Base-by-base conservation (phyloP, 2,329 filamentous ascomycete genomes). In the Xylaria sp. region DNA sequence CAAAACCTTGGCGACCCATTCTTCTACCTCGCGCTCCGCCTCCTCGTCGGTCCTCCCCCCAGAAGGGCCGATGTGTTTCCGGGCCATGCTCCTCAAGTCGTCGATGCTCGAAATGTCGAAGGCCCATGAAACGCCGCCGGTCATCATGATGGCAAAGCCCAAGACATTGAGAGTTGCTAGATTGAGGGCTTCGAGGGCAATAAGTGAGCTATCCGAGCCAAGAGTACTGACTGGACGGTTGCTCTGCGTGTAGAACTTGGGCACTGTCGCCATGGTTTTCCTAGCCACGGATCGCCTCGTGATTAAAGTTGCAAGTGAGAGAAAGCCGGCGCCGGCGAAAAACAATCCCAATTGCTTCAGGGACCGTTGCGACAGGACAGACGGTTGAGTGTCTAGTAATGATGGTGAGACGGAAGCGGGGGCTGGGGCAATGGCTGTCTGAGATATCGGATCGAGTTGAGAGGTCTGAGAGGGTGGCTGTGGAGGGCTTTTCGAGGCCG, bases 101-200 rank as follows among this genome's bases (percentile, higher is more conserved):
- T 89, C 88, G 50, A 94, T 63, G 55, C 84, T 86, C 77, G 89
- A 89, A 44, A 98, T 88, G 78, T 98, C 92, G 69, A 96, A 88
- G 0, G 89, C 90, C 86, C 91, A 97, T 70, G 93, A 84, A 12
- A 90, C 80, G 0, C 91, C 94, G 3, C 95, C 96, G 0, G 88
- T 86, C 9, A 87, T 81, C 86, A 97, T 89, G 79, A 97, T 89
- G 0, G 87, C 90, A 59, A 96, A 88, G 74, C 90, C 92, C 39
- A 90, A 77, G 13, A 96, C 93, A 75, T 97, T 97, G 74, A 98
- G 86, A 0, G 94, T 97, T 0, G 95, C 96, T 44, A 98, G 84
- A 58, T 91, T 92, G 25, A 99, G 84, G 0, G 95, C 95, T 80
- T 97, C 92, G 41, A 92, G 82, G 0, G 95, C 95, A 72, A 98